A percentile compares a stretch with the other conserved stretches of the same genome.
Conservation (phyloP, 116 monocot genomes). For the Phalaenopsis hybrid region DNA sequence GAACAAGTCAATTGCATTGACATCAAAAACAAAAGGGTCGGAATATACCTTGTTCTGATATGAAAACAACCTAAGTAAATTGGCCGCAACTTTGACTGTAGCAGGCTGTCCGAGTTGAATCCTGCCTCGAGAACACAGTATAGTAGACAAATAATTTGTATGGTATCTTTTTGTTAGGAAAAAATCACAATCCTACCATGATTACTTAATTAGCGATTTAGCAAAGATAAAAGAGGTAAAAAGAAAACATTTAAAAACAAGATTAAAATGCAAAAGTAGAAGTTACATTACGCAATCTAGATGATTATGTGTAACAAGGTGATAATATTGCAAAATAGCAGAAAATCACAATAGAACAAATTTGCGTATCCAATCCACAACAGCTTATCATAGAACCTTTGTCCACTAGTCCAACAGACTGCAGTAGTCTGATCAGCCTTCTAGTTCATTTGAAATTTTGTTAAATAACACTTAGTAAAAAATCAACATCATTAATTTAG, state of each 20-base stretch:
- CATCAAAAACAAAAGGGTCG: not conserved
- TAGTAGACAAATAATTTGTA: not conserved
- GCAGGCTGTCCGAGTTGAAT: conserved; percentile 89
- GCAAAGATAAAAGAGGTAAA: not conserved
- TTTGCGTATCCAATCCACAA: not conserved
- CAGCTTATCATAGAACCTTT: not conserved
- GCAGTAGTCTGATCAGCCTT: no score
- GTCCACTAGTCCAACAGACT: not conserved
- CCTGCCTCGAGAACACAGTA: conserved; percentile 23
- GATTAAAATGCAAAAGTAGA: not conserved
- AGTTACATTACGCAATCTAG: not conserved
- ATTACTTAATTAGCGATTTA: not conserved
- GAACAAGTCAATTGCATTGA: not conserved
- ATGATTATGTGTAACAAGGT: not conserved
- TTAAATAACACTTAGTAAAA: no score
- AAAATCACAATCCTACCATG: not conserved
- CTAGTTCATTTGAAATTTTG: no score
- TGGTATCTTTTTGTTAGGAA: not conserved
- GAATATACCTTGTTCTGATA: conserved; percentile 87
- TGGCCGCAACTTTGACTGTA: conserved; percentile 89
- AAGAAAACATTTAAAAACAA: not conserved
- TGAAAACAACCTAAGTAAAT: conserved; percentile 73
- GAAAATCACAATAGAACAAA: not conserved
- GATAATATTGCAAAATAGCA: not conserved
- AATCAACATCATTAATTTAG: no score